phyloP scores from a whole-genome alignment of 1,284 basidiomycete genomes.

The Microbotryum silenes-acaulis region DNA sequence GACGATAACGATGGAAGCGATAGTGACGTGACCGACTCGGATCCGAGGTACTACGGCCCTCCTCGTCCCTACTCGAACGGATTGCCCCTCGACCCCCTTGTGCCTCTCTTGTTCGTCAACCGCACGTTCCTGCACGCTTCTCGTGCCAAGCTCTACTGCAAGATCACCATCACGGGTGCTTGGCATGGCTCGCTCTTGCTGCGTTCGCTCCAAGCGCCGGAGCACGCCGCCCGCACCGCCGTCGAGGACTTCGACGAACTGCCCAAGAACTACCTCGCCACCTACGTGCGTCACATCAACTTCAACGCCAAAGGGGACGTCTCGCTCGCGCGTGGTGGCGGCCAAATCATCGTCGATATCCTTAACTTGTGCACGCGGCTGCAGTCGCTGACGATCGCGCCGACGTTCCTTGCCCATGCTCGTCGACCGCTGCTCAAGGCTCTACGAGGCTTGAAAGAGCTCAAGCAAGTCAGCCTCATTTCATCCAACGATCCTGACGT shows the following conservation, averaged over 20 bases:
- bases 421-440: constrained; percentile 20
- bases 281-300: constrained; percentile 10
- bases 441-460: constrained; percentile 7
- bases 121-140: constrained; percentile 32
- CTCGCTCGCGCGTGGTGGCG: constrained; percentile 26
- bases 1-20: not conserved
- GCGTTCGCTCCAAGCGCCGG: constrained; percentile 11
- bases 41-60: not conserved
- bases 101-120: constrained; percentile 30
- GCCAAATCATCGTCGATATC: constrained; percentile 18
- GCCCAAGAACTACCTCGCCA: constrained; percentile 13
- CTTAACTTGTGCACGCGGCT: constrained; percentile 18
- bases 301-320: constrained; percentile 5
- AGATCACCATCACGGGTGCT: not conserved
- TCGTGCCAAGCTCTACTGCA: constrained; percentile 24
- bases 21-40: constrained; percentile 1
- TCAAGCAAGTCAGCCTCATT: constrained; percentile 21
- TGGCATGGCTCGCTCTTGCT: constrained; percentile 22
- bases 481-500: constrained; percentile 10
- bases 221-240: constrained; percentile 6
- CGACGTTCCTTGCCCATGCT: constrained; percentile 8
- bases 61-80: constrained; percentile 27
- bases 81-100: constrained; percentile 25
- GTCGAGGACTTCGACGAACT: constrained; percentile 1
- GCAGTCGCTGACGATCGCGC: constrained; percentile 18